Conservation (phyloP, 2,329 filamentous ascomycete species). For the Pseudophaeomoniella oleicola region DNA sequence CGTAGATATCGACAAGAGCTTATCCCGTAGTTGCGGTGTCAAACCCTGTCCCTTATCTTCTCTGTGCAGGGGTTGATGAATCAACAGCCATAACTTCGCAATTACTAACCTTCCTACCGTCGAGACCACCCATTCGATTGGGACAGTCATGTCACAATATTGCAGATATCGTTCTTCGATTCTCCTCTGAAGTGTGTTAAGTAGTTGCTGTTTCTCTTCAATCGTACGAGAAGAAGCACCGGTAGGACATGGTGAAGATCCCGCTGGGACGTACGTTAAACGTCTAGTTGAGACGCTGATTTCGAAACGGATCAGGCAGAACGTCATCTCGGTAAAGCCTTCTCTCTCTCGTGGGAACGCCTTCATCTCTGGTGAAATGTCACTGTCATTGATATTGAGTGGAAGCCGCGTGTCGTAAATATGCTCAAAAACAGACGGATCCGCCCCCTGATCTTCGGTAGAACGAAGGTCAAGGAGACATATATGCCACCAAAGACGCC, state of each 20-base stretch:
- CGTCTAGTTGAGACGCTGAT: conserved; percentile 29
- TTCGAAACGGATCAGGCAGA: conserved; percentile 37
- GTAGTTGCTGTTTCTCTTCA: conserved; percentile 26
- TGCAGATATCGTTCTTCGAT: conserved; percentile 41
- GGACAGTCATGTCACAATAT: conserved; percentile 34
- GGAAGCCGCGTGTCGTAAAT: conserved; percentile 33
- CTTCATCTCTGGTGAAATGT: conserved; percentile 32
- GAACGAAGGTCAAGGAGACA: conserved; percentile 31
- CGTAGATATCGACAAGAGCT: conserved; percentile 56
- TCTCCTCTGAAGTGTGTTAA: conserved; percentile 38
- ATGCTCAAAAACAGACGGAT: conserved; percentile 26
- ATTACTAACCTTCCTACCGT: conserved; percentile 58
- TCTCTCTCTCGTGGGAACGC: conserved; percentile 32
- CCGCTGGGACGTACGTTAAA: conserved; percentile 21
- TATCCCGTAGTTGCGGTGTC: conserved; percentile 49
- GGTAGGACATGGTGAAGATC: conserved; percentile 9
- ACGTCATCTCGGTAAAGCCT: conserved; percentile 40
- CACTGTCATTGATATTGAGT: conserved; percentile 35
- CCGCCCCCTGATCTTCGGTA: conserved; percentile 34
- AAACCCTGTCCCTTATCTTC: conserved; percentile 34
- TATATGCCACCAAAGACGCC: conserved; percentile 38
- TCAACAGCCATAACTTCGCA: conserved; percentile 63
- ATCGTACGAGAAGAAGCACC: conserved; percentile 8
- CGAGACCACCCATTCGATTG: conserved; percentile 53
- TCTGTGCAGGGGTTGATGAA: conserved; percentile 58